These are phyloP conservation scores for Cyberlindnera petersonii DNA, from an alignment of 805 yeast genomes.

Conservation along the genomic window DNA sequence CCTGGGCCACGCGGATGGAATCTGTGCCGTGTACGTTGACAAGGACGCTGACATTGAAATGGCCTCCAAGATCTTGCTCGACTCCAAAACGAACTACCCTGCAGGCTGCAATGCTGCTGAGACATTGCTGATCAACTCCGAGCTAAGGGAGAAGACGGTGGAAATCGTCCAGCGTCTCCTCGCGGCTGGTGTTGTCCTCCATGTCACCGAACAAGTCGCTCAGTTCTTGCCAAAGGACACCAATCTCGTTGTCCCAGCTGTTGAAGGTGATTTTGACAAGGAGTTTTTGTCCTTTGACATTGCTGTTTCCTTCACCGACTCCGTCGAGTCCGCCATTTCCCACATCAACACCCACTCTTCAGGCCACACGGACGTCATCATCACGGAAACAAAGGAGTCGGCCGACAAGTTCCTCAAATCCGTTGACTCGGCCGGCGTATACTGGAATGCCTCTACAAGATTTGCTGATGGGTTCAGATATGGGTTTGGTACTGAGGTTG, in stretches of 20 bases:
- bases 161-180: slow-evolving; percentile 43
- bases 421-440: slow-evolving; percentile 92
- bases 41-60: slow-evolving; percentile 69
- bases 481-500: slow-evolving; percentile 98
- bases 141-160: slow-evolving; percentile 32
- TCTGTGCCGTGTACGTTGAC: slow-evolving; percentile 85
- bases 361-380: slow-evolving; percentile 90
- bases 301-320: slow-evolving; percentile 61
- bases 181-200: slow-evolving; percentile 68
- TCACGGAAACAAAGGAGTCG: slow-evolving; percentile 65
- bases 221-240: slow-evolving; percentile 26
- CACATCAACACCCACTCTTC: slow-evolving; percentile 93
- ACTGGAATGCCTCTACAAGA: slow-evolving; percentile 96
- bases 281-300: slow-evolving; percentile 84
- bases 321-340: slow-evolving; percentile 66
- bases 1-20: slow-evolving; percentile 97
- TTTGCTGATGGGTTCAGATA: slow-evolving; percentile 98
- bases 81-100: slow-evolving; percentile 92
- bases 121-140: slow-evolving; percentile 63
- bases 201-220: slow-evolving; percentile 52
- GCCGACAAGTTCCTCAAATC: slow-evolving; percentile 82
- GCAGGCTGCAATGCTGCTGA: slow-evolving; percentile 99
- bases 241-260: slow-evolving; percentile 42
- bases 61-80: slow-evolving; percentile 73
- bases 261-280: slow-evolving; percentile 66